Conservation (phyloP, 352 stramenopile species). For the Pythium chondricola region DNA sequence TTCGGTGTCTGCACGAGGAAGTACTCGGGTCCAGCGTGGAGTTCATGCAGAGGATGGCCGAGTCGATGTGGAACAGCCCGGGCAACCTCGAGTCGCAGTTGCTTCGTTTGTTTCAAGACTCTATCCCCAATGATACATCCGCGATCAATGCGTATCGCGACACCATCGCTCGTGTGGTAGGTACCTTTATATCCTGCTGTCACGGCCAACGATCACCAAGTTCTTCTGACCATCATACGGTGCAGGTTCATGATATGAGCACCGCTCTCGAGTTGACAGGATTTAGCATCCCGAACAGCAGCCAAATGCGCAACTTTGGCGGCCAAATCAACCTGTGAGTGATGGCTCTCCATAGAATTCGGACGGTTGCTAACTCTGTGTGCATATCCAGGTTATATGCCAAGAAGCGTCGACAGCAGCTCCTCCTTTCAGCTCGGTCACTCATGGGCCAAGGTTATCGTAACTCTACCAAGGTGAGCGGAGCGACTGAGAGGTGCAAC, state of each 20-base stretch:
- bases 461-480: slow-evolving; percentile 52
- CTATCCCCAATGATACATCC: slow-evolving; percentile 55
- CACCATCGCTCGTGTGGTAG: slow-evolving; percentile 30
- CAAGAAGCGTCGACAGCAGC: slow-evolving; percentile 58
- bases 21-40: slow-evolving; percentile 34
- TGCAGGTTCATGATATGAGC: slow-evolving; percentile 46
- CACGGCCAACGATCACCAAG: too few species aligned
- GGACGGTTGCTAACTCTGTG: not conserved
- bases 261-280: slow-evolving; percentile 38
- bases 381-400: slow-evolving; percentile 41
- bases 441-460: slow-evolving; percentile 55
- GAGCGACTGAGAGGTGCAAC: slow-evolving; percentile 47
- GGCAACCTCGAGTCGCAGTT: slow-evolving; percentile 65
- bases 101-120: slow-evolving; percentile 53
- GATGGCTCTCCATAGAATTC: too few species aligned
- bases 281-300: slow-evolving; percentile 43
- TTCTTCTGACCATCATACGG: too few species aligned
- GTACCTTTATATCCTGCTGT: not conserved
- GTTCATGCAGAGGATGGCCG: slow-evolving; percentile 45
- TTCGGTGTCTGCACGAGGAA: slow-evolving; percentile 52
- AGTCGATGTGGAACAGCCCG: slow-evolving; percentile 65
- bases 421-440: slow-evolving; percentile 42
- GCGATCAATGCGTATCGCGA: slow-evolving; percentile 46
- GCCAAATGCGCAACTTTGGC: slow-evolving; percentile 48
- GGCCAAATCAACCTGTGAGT: slow-evolving; percentile 58